Evolutionary conservation across 2,329 filamentous ascomycete genomes (phyloP).

Genomic region (Alternaria postmessia): DNA sequence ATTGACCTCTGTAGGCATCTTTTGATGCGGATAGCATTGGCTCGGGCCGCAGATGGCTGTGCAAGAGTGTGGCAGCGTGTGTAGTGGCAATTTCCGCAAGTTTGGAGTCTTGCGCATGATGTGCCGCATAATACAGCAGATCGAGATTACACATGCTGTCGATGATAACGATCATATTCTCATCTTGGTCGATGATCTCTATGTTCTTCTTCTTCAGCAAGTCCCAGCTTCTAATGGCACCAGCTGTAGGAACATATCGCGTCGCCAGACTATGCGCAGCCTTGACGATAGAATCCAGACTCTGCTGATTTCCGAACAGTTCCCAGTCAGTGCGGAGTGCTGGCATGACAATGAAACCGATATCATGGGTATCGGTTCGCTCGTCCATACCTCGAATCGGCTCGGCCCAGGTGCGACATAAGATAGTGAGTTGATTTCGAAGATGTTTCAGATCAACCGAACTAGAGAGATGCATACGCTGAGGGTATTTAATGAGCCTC

Average conservation of each 20-base stretch:
- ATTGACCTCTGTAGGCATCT: conserved; percentile 24
- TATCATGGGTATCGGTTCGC: conserved; percentile 52
- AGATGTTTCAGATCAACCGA: conserved; percentile 12
- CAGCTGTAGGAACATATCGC: conserved; percentile 48
- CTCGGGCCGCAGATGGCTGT: conserved; percentile 15
- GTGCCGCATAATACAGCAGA: conserved; percentile 54
- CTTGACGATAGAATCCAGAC: conserved; percentile 46
- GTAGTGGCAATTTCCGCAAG: conserved; percentile 35
- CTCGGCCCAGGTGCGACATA: conserved; percentile 51
- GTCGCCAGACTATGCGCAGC: conserved; percentile 51
- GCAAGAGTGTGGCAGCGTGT: neutral
- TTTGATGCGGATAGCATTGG: conserved; percentile 52
- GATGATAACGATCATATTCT: conserved; percentile 55
- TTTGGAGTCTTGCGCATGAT: conserved; percentile 39
- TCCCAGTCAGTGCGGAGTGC: conserved; percentile 53
- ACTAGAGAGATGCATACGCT: conserved; percentile 16
- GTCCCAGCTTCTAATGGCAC: conserved; percentile 57
- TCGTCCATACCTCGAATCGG: conserved; percentile 47
- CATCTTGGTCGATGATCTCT: conserved; percentile 45
- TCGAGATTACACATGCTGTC: conserved; percentile 51
- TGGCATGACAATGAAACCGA: conserved; percentile 57
- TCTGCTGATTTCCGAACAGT: conserved; percentile 48
- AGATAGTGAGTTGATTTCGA: conserved; percentile 14
- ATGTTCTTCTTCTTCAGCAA: conserved; percentile 53
- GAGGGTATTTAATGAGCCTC: conserved; percentile 39